Percentiles rank a stretch among this genome's conserved stretches.
Evolutionary conservation across 331 rosid genomes (phyloP).

Genomic region (Phaseolus coccineus): DNA sequence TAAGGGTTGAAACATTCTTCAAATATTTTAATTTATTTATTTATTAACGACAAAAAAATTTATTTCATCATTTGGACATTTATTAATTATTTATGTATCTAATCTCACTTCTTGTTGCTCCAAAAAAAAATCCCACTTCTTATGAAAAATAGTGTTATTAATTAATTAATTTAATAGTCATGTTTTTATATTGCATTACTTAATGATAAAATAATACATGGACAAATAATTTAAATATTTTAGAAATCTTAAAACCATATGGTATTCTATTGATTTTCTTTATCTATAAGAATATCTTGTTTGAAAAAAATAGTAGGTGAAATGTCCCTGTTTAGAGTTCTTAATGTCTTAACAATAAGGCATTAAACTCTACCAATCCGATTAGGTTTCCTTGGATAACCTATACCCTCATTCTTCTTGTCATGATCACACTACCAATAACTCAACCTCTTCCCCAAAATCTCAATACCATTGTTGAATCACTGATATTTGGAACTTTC

Average conservation of each 20-base stretch:
- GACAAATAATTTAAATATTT: not conserved
- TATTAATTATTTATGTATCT: not conserved
- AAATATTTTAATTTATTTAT: too few relatives aligned
- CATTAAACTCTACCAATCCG: not conserved
- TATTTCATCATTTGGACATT: too few relatives aligned
- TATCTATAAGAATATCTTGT: not conserved
- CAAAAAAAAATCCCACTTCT: not conserved
- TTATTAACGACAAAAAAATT: too few relatives aligned
- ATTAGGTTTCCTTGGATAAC: slow-evolving; percentile 19
- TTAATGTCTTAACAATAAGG: not conserved
- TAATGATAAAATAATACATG: not conserved
- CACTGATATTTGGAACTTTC: not conserved
- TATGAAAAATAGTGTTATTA: not conserved
- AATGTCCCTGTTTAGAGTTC: not conserved
- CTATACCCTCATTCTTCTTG: not conserved
- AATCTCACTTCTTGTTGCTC: not conserved
- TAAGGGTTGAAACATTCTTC: too few relatives aligned
- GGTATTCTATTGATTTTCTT: not conserved
- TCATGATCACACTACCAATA: not conserved
- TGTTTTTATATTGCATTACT: not conserved
- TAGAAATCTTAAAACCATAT: not conserved
- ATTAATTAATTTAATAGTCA: not conserved
- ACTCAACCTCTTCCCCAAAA: not conserved
- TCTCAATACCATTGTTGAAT: not conserved
- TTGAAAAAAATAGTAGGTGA: slow-evolving; percentile 3